These are phyloP conservation scores for Echites panduratus DNA, from an alignment of 257 asterid species.

Conservation along the genomic window DNA sequence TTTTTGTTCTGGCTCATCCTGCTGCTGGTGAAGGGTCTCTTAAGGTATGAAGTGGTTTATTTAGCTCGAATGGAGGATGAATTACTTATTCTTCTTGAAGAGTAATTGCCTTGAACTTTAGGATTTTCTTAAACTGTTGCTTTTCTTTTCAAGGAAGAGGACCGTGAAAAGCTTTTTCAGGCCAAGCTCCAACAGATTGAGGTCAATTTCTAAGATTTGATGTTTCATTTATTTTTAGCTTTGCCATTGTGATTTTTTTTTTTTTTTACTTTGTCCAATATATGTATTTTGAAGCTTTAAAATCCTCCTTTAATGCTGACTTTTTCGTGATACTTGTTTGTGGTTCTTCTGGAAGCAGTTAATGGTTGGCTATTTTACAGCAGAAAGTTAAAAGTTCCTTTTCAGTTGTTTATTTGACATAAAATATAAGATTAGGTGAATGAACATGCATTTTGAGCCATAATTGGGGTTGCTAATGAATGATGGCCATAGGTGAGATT, in stretches of 20 bases:
- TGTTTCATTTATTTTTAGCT: not conserved
- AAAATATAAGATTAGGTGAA: not conserved
- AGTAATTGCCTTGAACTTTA: not conserved
- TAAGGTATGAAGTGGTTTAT: slow-evolving; percentile 47
- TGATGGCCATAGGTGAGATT: not conserved
- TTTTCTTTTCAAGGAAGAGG: slow-evolving; percentile 66
- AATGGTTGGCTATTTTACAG: not conserved
- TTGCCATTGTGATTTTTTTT: not conserved
- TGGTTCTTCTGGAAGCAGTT: not conserved
- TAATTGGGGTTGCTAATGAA: not conserved
- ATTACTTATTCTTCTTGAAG: slow-evolving; percentile 6
- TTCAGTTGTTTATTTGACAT: not conserved
- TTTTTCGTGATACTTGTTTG: not conserved
- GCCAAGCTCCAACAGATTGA: slow-evolving; percentile 96
- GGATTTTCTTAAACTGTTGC: slow-evolving; percentile 11
- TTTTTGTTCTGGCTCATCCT: slow-evolving; percentile 90
- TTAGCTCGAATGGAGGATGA: slow-evolving; percentile 12
- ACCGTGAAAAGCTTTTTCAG: slow-evolving; percentile 78
- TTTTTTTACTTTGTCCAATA: not conserved
- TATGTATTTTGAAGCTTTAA: not conserved
- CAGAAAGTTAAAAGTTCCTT: not conserved
- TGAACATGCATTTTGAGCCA: not conserved
- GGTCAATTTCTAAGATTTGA: slow-evolving; percentile 37
- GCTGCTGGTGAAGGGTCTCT: slow-evolving; percentile 63
- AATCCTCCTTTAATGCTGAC: not conserved